Percentiles rank a stretch among this genome's conserved stretches.
Evolutionary conservation across 148 eudicot genomes (phyloP).

Genomic region (Vaccinium macrocarpon): DNA sequence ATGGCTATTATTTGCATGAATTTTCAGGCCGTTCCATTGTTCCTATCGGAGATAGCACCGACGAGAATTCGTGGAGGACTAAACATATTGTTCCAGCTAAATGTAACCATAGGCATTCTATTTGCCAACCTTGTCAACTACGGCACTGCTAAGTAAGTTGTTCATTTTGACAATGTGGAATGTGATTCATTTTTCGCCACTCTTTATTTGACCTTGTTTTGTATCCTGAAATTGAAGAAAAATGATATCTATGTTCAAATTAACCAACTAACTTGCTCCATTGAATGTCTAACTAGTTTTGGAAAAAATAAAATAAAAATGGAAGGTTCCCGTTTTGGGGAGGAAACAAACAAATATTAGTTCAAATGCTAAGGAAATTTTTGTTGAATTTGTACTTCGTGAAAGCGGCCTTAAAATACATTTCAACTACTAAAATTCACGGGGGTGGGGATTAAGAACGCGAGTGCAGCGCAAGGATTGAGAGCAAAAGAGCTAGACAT

Average conservation of each 20-base stretch:
- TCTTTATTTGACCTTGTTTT: background rate
- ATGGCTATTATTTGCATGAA: background rate
- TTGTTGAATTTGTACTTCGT: background rate
- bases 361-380: background rate
- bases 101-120: conserved; percentile 85
- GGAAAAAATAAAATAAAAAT: background rate
- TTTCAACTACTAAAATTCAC: no score
- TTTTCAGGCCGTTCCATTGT: conserved; percentile 89
- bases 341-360: background rate
- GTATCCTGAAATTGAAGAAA: background rate
- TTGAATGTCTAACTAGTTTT: background rate
- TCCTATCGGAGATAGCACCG: conserved; percentile 91
- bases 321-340: background rate
- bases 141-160: conserved; percentile 70
- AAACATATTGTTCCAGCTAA: conserved; percentile 84
- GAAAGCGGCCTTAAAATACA: no score
- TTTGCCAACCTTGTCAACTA: conserved; percentile 81
- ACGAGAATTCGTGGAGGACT: conserved; percentile 82
- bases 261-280: background rate
- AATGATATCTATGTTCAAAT: background rate
- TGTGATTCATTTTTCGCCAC: no score
- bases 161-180: background rate
- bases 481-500: no score
- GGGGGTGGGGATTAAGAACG: no score
- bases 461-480: no score